Evolutionary conservation across 2,329 filamentous ascomycete species (phyloP).

Genomic region (Fusarium xyrophilum): DNA sequence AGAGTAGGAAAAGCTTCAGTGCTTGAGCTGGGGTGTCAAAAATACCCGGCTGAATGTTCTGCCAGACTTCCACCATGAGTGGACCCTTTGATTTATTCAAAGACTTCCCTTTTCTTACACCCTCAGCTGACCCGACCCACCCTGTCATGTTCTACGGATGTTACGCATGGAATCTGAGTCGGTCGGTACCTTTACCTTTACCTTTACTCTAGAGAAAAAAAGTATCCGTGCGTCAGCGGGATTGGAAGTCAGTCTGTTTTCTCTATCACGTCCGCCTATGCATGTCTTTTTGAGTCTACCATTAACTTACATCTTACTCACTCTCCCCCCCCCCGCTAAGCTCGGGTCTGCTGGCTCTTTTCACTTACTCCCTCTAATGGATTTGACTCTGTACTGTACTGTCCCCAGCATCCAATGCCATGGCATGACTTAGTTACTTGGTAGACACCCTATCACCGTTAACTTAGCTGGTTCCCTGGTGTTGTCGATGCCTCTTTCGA

Average conservation of each 20-base stretch:
- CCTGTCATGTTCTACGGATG: conserved; percentile 20
- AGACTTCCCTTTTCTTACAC: background rate
- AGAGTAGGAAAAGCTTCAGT: background rate
- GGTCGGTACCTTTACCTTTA: conserved; percentile 28
- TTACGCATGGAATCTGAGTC: conserved; percentile 40
- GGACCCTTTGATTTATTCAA: background rate
- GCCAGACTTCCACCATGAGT: background rate
- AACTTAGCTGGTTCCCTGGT: conserved; percentile 15
- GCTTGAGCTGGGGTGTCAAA: background rate
- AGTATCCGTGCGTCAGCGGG: conserved; percentile 28
- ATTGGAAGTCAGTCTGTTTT: conserved; percentile 20
- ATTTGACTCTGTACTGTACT: conserved; percentile 22
- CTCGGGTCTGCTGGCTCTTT: conserved; percentile 23
- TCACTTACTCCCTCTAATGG: conserved; percentile 13
- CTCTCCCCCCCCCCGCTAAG: conserved; percentile 27
- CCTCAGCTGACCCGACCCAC: conserved; percentile 1
- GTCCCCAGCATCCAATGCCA: background rate
- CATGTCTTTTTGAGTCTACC: conserved; percentile 22
- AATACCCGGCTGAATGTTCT: background rate
- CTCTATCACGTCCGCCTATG: conserved; percentile 32
- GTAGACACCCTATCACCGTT: conserved; percentile 30
- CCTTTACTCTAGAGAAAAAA: conserved; percentile 9
- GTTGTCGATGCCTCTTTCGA: conserved; percentile 20
- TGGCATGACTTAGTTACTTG: conserved; percentile 29
- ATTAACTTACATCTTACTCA: conserved; percentile 11